These are phyloP conservation scores for Bisporella sp. DNA, from an alignment of 2,329 filamentous ascomycete genomes.

Conservation along the genomic window DNA sequence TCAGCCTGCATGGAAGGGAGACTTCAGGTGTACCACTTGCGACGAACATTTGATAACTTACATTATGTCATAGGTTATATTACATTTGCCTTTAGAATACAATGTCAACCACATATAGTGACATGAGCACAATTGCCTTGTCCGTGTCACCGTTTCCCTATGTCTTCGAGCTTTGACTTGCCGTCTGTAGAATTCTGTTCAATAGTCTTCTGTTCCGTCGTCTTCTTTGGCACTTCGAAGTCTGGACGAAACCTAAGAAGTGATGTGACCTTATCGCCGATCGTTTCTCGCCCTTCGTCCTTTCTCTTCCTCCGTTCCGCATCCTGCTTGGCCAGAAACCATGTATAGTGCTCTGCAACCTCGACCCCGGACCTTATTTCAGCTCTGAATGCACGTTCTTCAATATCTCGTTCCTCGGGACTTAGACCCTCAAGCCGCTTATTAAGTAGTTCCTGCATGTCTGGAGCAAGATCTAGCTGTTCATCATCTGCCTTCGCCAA, in stretches of 20 bases:
- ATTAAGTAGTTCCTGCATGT: slow-evolving; percentile 44
- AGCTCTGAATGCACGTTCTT: slow-evolving; percentile 56
- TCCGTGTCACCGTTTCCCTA: too few species aligned
- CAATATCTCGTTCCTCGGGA: slow-evolving; percentile 50
- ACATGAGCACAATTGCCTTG: too few species aligned
- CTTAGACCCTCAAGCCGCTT: slow-evolving; percentile 50
- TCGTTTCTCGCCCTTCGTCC: slow-evolving; percentile 42
- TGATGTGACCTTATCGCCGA: slow-evolving; percentile 33
- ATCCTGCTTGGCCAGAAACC: slow-evolving; percentile 49
- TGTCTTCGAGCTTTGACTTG: too few species aligned
- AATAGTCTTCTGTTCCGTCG: too few species aligned
- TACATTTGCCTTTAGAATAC: too few species aligned
- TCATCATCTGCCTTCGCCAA: slow-evolving; percentile 13
- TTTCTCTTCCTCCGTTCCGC: slow-evolving; percentile 47
- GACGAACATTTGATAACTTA: too few species aligned
- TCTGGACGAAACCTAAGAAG: slow-evolving; percentile 16
- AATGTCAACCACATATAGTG: too few species aligned
- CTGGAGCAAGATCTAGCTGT: slow-evolving; percentile 32
- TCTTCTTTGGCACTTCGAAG: too few species aligned
- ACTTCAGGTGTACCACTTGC: too few species aligned
- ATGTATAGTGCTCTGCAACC: slow-evolving; percentile 48
- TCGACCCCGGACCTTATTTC: slow-evolving; percentile 55
- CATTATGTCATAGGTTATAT: too few species aligned
- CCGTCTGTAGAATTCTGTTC: too few species aligned
- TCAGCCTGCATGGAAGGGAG: too few species aligned